Base-by-base conservation (phyloP, 2,329 filamentous ascomycete genomes). In the Sclerotinia sclerotiorum region DNA sequence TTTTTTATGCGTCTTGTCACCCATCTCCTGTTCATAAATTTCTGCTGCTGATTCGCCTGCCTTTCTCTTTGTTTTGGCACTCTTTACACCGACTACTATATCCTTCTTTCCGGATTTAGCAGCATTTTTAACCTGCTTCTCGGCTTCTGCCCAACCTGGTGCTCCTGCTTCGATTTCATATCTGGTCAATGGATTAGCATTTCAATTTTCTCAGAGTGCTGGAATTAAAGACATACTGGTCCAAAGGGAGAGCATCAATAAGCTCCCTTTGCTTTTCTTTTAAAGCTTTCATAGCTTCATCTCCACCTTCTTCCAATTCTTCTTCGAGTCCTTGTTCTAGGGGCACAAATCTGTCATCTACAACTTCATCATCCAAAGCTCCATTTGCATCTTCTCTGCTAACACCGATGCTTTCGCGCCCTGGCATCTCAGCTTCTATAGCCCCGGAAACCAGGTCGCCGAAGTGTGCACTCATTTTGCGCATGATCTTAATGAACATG, bases 401-500 rank as follows among this genome's bases (percentile, higher is more conserved):
- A 17, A 88, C 85, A 19, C 86, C 88, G 10, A 87, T 81, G 6
- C 79, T 82, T 73, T 86, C 83, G 2, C 84, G 79, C 56, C 82
- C 81, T 4, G 90, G 90, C 74, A 94, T 82, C 58, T 87, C 83
- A 1, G 88, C 86, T 68, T 87, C 89, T 15, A 90, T 89, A 0
- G 92, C 93, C 4, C 87, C 88, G 54, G 93, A 87, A 3, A 97
- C 84, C 0, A 98, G 80, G 4, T 84, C 82, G 44, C 88, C 87
- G 80, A 99, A 95, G 77, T 94, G 87, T 3, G 86, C 84, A 3
- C 91, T 91, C 51, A 97, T 85, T 82, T 98, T 98, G 72, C 93
- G 88, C 69, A 97, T 85, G 70, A 97, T 90, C 83, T 99, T 99
- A 79, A 97, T 92, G 79, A 99, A 98, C 90, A 98, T 97, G 70